These are phyloP conservation scores for Tilletia setariae DNA, from an alignment of 1,284 basidiomycete species.

Conservation along the genomic window DNA sequence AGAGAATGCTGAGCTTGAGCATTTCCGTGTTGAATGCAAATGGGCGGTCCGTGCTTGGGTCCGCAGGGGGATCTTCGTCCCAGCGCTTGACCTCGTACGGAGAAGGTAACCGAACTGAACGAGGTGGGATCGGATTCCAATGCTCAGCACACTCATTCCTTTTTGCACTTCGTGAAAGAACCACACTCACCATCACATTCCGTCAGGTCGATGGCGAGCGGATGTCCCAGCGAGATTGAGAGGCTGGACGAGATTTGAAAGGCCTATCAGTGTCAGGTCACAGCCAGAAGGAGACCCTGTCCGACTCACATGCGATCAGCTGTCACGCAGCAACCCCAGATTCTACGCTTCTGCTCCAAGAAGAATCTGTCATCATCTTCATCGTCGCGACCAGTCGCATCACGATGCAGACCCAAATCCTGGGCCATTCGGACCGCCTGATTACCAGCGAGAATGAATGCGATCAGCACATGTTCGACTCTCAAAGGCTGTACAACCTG, in stretches of 20 bases:
- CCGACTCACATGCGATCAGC: conserved; percentile 31
- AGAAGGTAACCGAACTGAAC: conserved; percentile 40
- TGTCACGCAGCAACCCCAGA: conserved; percentile 50
- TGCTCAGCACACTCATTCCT: too few species aligned
- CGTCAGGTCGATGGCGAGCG: conserved; percentile 46
- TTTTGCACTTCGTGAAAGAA: too few species aligned
- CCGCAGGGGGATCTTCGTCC: conserved; percentile 32
- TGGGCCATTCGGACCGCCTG: conserved; percentile 48
- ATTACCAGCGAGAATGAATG: neutral
- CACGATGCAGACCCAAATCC: conserved; percentile 46
- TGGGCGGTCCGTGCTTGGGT: conserved; percentile 33
- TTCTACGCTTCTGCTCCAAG: conserved; percentile 44
- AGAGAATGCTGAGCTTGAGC: conserved; percentile 50
- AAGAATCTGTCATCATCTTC: conserved; percentile 41
- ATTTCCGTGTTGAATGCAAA: conserved; percentile 51
- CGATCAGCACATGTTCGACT: too few species aligned
- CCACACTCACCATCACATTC: conserved; percentile 35
- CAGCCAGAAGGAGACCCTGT: too few species aligned
- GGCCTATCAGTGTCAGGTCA: neutral
- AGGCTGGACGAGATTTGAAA: conserved; percentile 18
- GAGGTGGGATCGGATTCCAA: too few species aligned
- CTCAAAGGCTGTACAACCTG: too few species aligned
- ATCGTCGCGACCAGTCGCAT: conserved; percentile 45
- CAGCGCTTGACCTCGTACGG: conserved; percentile 45
- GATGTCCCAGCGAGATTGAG: conserved; percentile 44